Conservation (phyloP, 2,329 filamentous ascomycete species). For the Claviceps citrina region DNA sequence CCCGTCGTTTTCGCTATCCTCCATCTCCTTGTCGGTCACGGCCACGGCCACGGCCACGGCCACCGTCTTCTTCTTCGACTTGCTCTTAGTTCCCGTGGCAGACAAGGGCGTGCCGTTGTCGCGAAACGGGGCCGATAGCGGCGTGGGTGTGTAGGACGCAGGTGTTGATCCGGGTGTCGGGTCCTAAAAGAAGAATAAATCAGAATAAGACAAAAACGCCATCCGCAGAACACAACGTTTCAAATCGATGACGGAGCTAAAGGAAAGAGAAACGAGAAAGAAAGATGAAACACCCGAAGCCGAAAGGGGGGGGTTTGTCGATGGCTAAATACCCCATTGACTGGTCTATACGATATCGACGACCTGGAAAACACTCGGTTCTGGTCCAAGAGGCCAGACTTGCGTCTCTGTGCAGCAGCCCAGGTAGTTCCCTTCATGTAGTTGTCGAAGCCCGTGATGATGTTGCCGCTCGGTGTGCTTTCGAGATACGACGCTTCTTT, state of each 20-base stretch:
- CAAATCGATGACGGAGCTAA: no score
- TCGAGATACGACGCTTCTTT: constrained; percentile 83
- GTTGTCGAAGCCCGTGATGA: constrained; percentile 93
- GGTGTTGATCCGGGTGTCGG: constrained; percentile 28
- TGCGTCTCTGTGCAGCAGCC: constrained; percentile 46
- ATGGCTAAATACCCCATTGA: constrained; percentile 16
- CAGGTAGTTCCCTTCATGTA: constrained; percentile 80
- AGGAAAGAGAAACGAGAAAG: background rate
- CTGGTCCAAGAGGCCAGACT: constrained; percentile 48
- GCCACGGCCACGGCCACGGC: constrained; percentile 2
- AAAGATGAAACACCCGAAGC: no score
- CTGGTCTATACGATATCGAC: constrained; percentile 44
- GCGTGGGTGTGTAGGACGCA: constrained; percentile 36
- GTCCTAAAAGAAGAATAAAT: constrained; percentile 16
- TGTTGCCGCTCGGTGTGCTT: constrained; percentile 78
- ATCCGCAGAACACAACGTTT: no score
- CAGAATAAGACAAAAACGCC: no score
- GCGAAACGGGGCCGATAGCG: constrained; percentile 38
- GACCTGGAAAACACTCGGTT: constrained; percentile 60
- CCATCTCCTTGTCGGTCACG: constrained; percentile 18
- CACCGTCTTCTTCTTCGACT: constrained; percentile 34
- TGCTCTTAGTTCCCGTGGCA: constrained; percentile 31
- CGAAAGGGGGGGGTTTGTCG: no score
- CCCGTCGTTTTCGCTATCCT: constrained; percentile 46
- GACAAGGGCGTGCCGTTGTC: constrained; percentile 39